phyloP scores from a whole-genome alignment of 805 yeast species.

The Wickerhamiella slavikovae region DNA sequence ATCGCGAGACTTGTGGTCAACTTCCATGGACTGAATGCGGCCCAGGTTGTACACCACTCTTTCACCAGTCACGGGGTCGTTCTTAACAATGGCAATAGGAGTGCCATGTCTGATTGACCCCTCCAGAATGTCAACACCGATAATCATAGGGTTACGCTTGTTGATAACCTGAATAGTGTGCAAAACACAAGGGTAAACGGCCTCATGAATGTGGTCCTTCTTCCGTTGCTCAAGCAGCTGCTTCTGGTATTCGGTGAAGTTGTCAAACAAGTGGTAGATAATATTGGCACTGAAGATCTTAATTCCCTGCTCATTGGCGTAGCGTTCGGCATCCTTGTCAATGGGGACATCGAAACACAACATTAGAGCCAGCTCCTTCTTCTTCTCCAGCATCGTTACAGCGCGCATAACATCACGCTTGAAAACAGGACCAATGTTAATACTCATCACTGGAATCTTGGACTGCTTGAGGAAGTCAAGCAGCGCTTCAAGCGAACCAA shows the following conservation, averaged over 20 bases:
- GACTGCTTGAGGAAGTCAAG: constrained; percentile 91
- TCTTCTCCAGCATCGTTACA: constrained; percentile 88
- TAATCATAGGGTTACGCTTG: constrained; percentile 97
- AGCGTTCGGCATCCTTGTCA: constrained; percentile 96
- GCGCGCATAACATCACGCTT: constrained; percentile 98
- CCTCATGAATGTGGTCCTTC: constrained; percentile 68
- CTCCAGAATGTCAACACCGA: constrained; percentile 93
- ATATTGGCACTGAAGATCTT: constrained; percentile 89
- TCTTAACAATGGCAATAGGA: constrained; percentile 84
- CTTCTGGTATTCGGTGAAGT: constrained; percentile 79
- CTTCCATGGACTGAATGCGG: constrained; percentile 81
- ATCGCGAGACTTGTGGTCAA: constrained; percentile 70
- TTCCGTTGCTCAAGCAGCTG: constrained; percentile 78
- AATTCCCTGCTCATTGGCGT: constrained; percentile 83
- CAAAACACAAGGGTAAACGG: constrained; percentile 87
- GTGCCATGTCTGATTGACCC: constrained; percentile 83
- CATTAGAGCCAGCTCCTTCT: constrained; percentile 93
- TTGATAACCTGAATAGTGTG: constrained; percentile 90
- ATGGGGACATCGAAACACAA: constrained; percentile 92
- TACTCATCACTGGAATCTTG: constrained; percentile 98
- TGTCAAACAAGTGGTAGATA: constrained; percentile 90
- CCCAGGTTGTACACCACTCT: constrained; percentile 54
- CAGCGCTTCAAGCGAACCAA: constrained; percentile 94
- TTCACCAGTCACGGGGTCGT: constrained; percentile 68
- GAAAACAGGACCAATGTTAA: constrained; percentile 93